Evolutionary conservation across 2,329 filamentous ascomycete species (phyloP).

Genomic region (Ampelomyces quisqualis): DNA sequence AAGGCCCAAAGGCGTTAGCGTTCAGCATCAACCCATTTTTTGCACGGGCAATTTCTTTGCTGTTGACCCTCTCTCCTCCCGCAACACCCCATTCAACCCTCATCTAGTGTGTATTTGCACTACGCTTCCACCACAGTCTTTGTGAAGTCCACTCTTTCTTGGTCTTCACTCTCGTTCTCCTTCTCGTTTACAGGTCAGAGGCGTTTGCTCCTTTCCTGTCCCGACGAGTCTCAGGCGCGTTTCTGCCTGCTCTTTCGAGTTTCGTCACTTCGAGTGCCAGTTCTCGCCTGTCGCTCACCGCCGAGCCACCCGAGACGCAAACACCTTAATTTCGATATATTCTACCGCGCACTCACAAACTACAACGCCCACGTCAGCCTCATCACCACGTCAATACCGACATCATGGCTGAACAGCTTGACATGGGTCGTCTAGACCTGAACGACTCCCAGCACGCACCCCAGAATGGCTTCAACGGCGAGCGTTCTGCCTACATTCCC

Average conservation of each 20-base stretch:
- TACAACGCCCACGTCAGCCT: constrained; percentile 9
- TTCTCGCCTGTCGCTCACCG: constrained; percentile 36
- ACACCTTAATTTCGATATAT: constrained; percentile 24
- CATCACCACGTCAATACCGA: constrained; percentile 13
- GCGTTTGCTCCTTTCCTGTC: constrained; percentile 41
- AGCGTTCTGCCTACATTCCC: constrained; percentile 77
- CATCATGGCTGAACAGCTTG: constrained; percentile 62
- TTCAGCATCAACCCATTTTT: constrained; percentile 18
- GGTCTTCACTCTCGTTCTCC: constrained; percentile 45
- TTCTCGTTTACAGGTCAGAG: constrained; percentile 44
- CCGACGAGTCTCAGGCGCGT: constrained; percentile 45
- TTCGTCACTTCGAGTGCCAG: constrained; percentile 31
- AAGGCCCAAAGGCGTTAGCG: constrained; percentile 1
- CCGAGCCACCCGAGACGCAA: constrained; percentile 30
- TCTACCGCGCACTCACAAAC: constrained; percentile 5
- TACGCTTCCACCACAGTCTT: constrained; percentile 31
- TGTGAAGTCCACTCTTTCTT: constrained; percentile 45
- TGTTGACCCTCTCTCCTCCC: constrained; percentile 23
- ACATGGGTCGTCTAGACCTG: constrained; percentile 74
- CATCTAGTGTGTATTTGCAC: constrained; percentile 36
- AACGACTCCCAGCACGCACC: constrained; percentile 64
- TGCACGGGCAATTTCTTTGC: constrained; percentile 26
- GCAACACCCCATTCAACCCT: constrained; percentile 30
- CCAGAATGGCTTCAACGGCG: constrained; percentile 50
- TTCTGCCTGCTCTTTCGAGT: constrained; percentile 42